A percentile compares a stretch with the other conserved stretches of the same genome.
Conservation (phyloP, 1,284 basidiomycete species). For the Fomitiporia mediterranea region DNA sequence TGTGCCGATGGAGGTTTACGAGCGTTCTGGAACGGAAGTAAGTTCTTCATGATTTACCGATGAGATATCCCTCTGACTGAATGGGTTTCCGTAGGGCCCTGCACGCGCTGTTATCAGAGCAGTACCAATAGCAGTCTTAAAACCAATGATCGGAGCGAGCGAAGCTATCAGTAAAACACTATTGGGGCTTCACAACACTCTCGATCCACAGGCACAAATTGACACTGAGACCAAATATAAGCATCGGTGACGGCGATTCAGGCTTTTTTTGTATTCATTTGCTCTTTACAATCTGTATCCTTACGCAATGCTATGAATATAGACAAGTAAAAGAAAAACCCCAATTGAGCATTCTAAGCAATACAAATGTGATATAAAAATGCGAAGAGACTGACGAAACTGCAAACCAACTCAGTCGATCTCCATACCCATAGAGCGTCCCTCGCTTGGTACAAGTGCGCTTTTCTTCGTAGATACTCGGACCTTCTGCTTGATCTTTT, state of each 20-base stretch:
- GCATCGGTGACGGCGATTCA: slow-evolving; percentile 47
- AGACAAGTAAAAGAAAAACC: background rate
- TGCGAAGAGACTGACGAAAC: too few relatives aligned
- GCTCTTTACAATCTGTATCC: slow-evolving; percentile 13
- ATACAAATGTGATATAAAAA: background rate
- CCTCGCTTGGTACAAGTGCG: slow-evolving; percentile 72
- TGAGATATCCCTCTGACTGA: background rate
- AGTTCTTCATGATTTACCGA: slow-evolving; percentile 25
- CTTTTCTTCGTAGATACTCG: slow-evolving; percentile 68
- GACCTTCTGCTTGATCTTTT: slow-evolving; percentile 72
- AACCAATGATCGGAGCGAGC: slow-evolving; percentile 94
- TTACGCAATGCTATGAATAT: slow-evolving; percentile 13
- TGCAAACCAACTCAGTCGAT: slow-evolving; percentile 54
- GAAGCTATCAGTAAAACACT: slow-evolving; percentile 96
- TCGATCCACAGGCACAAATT: slow-evolving; percentile 74
- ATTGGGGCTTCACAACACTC: slow-evolving; percentile 84
- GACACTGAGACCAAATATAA: slow-evolving; percentile 92
- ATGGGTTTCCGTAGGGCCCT: slow-evolving; percentile 62
- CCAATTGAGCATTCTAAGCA: slow-evolving; percentile 1
- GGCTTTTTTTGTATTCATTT: too few relatives aligned
- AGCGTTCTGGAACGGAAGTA: slow-evolving; percentile 84
- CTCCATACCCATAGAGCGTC: slow-evolving; percentile 79
- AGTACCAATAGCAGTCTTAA: slow-evolving; percentile 93
- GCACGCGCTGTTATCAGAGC: slow-evolving; percentile 91
- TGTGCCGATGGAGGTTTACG: slow-evolving; percentile 98